A percentile compares a stretch with the other conserved stretches of the same genome.
Conservation (phyloP, 371 early-diverging fungal species). For the Lichtheimia ramosa region DNA sequence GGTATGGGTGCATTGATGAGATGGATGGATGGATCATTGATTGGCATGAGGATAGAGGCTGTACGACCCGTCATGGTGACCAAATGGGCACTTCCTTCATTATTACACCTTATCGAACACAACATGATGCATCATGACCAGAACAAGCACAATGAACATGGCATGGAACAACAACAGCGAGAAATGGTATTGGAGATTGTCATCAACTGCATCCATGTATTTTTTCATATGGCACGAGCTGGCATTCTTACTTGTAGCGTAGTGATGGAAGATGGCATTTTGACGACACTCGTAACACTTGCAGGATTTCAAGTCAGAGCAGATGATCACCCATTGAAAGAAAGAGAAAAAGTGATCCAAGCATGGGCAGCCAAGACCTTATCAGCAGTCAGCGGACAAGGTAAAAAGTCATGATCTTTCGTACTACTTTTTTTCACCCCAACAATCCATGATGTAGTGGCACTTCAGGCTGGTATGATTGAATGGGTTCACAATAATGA, state of each 20-base stretch:
- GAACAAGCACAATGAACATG: slow-evolving; percentile 1
- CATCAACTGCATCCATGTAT: slow-evolving; percentile 44
- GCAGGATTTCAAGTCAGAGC: slow-evolving; percentile 24
- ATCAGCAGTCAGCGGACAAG: slow-evolving; percentile 41
- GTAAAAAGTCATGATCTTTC: slow-evolving; percentile 13
- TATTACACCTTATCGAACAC: slow-evolving; percentile 32
- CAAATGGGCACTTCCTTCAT: slow-evolving; percentile 49
- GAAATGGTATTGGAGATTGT: slow-evolving; percentile 31
- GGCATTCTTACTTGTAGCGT: slow-evolving; percentile 42
- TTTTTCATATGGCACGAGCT: slow-evolving; percentile 44
- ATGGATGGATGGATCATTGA: too few species aligned
- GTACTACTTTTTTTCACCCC: background rate
- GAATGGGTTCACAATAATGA: slow-evolving; percentile 29
- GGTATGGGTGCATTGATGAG: slow-evolving; percentile 17
- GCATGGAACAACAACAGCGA: slow-evolving; percentile 6
- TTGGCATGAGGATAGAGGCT: slow-evolving; percentile 27
- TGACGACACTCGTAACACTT: slow-evolving; percentile 29
- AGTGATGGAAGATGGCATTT: slow-evolving; percentile 37
- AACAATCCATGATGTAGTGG: slow-evolving; percentile 9
- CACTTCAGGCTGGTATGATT: slow-evolving; percentile 42
- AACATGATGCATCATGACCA: slow-evolving; percentile 19
- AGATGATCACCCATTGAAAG: slow-evolving; percentile 15
- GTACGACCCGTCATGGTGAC: slow-evolving; percentile 53
- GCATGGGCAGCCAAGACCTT: slow-evolving; percentile 45
- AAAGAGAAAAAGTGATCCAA: slow-evolving; percentile 31